phyloP scores from a whole-genome alignment of 805 yeast genomes.

The Cyberlindnera lachancei region DNA sequence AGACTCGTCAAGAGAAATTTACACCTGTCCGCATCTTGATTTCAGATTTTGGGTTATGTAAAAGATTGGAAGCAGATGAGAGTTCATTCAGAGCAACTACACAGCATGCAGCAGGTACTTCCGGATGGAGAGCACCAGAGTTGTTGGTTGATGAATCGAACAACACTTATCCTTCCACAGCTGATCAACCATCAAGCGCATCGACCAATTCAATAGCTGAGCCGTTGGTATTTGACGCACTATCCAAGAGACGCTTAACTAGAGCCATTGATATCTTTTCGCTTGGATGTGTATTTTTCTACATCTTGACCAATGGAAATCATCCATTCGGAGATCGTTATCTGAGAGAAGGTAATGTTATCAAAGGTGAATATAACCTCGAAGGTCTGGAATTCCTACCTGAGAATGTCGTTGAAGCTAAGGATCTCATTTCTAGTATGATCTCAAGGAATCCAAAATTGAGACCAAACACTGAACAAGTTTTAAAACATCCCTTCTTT shows the following conservation, averaged over 20 bases:
- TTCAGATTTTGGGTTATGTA: constrained; percentile 94
- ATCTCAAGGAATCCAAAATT: constrained; percentile 53
- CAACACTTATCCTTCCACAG: constrained; percentile 9
- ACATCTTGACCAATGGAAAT: constrained; percentile 69
- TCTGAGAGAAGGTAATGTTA: constrained; percentile 80
- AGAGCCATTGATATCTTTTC: constrained; percentile 91
- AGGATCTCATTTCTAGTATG: constrained; percentile 68
- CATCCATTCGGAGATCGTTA: constrained; percentile 97
- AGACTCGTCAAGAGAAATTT: constrained; percentile 19
- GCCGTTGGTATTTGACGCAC: constrained; percentile 30
- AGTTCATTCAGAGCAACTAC: constrained; percentile 90
- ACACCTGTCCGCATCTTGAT: constrained; percentile 64
- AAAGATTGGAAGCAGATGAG: constrained; percentile 84
- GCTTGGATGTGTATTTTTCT: constrained; percentile 89
- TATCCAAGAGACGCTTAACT: constrained; percentile 57
- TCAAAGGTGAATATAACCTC: constrained; percentile 47
- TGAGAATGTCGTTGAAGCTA: constrained; percentile 54
- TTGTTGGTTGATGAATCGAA: constrained; percentile 38
- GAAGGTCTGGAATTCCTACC: constrained; percentile 17
- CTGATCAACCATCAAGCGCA: constrained; percentile 18
- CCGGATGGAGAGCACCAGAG: constrained; percentile 99
- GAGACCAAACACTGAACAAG: constrained; percentile 64
- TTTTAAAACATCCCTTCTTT: constrained; percentile 81
- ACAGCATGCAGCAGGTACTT: constrained; percentile 90
- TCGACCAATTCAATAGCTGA: constrained; percentile 23